Conservation (phyloP, 2,329 filamentous ascomycete genomes). For the Colletotrichum godetiae region DNA sequence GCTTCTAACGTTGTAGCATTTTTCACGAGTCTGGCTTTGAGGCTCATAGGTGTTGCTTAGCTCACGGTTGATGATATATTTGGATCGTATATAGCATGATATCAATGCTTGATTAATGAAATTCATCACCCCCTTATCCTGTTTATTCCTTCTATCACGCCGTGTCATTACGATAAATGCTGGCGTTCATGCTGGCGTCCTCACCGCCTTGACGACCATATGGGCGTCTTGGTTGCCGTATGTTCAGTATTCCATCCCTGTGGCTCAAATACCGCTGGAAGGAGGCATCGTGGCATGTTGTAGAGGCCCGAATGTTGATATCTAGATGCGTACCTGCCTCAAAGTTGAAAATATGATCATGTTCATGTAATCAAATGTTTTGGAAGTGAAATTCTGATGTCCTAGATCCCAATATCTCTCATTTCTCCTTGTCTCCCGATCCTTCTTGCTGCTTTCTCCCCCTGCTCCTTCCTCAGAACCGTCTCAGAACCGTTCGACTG, state of each 20-base stretch:
- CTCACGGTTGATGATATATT: neutral
- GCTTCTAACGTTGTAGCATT: neutral
- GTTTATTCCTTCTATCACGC: no score
- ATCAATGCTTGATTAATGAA: neutral
- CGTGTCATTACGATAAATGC: no score
- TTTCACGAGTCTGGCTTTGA: neutral
- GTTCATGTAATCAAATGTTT: no score
- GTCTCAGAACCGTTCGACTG: no score
- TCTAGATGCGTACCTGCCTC: no score
- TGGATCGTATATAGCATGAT: neutral
- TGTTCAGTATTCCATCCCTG: no score
- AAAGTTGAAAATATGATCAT: neutral
- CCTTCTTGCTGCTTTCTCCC: neutral
- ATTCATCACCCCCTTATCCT: neutral
- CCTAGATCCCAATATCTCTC: neutral
- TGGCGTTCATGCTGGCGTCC: no score
- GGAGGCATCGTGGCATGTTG: no score
- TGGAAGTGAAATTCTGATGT: neutral
- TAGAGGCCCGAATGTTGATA: no score
- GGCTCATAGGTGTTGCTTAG: neutral
- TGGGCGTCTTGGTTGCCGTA: no score
- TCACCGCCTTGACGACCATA: no score
- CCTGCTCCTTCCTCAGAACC: neutral
- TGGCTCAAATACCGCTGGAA: no score
- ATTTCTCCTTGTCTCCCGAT: neutral